Evolutionary conservation across 2,329 filamentous ascomycete species (phyloP).

Genomic region (Diaporthe ampelina): DNA sequence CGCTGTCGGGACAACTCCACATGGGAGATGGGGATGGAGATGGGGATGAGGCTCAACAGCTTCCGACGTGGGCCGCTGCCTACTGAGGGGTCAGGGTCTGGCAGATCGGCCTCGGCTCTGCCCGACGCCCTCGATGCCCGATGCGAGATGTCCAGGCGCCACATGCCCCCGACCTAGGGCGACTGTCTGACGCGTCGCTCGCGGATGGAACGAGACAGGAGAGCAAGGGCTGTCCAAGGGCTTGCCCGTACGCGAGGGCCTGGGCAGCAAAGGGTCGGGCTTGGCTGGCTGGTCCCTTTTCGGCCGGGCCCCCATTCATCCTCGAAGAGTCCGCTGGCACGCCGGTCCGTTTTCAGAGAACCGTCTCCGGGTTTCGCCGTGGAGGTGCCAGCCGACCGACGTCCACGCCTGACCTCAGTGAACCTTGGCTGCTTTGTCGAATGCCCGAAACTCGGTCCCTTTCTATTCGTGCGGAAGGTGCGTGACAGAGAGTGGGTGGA

Average conservation of each 20-base stretch:
- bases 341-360: conserved; percentile 5
- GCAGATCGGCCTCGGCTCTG: conserved; percentile 38
- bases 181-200: conserved; percentile 6
- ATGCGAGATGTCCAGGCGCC: conserved; percentile 25
- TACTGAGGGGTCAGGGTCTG: conserved; percentile 35
- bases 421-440: background rate
- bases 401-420: background rate
- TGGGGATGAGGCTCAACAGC: conserved; percentile 41
- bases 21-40: conserved; percentile 38
- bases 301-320: background rate
- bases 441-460: background rate
- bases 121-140: conserved; percentile 34
- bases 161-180: conserved; percentile 8
- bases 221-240: conserved; percentile 16
- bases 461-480: background rate
- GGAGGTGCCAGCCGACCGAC: background rate
- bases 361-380: background rate
- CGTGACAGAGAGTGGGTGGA: background rate
- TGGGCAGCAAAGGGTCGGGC: conserved; percentile 6
- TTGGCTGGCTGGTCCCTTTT: conserved; percentile 3
- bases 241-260: background rate
- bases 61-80: conserved; percentile 31
- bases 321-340: conserved; percentile 5
- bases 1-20: conserved; percentile 43
- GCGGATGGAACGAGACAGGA: background rate